Evolutionary conservation across 495 filamentous ascomycete species (phyloP), one percentile per base, ranked within the genome.

Genomic region (Amniculicola lignicola): DNA sequence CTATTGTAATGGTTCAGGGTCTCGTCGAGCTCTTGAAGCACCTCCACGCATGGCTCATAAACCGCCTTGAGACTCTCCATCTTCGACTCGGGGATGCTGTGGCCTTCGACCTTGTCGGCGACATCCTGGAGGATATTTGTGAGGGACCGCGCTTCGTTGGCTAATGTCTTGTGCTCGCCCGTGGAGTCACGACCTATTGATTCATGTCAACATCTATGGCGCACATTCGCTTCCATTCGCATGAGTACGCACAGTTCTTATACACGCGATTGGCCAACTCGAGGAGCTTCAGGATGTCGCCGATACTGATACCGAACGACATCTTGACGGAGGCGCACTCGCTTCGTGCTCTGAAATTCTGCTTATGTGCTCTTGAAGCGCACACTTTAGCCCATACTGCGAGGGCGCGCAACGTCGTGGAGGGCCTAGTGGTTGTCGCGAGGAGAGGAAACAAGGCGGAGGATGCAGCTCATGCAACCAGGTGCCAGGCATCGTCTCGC

Each of bases 111-210:
- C 25, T 53, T 56, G 31, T 57, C 47, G 39, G 25, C 41, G 18
- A 60, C 29, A 39, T 61, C 57, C 41, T 64, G 21, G 5, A 64
- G 47, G 7, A 57, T 22, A 31, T 64, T 58, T 12, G 46, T 49
- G 35, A 61, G 53, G 19, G 29, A 35, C 4, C 53, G 56, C 14
- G 57, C 36, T 52, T 64, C 62, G 41, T 37, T 56, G 10, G 62
- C 51, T 3, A 64, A 38, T 6, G 46, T 48, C 35, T 55, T 51
- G 52, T 61, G 61, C 48, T 61, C 57, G 16, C 47, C 62, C 0
- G 57, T 45, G 33, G 42, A 56, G 33, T 61, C 57, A 7, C 56
- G 56, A 39, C 51, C 52, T 61, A 18, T 9, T 7, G 3, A 37
- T 28, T 3, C 10, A 18, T n/a, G n/a, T n/a, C n/a, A n/a, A 40